These are phyloP conservation scores for Oehlia diaphana DNA, from an alignment of 192 early-diverging fungal species.

Conservation along the genomic window DNA sequence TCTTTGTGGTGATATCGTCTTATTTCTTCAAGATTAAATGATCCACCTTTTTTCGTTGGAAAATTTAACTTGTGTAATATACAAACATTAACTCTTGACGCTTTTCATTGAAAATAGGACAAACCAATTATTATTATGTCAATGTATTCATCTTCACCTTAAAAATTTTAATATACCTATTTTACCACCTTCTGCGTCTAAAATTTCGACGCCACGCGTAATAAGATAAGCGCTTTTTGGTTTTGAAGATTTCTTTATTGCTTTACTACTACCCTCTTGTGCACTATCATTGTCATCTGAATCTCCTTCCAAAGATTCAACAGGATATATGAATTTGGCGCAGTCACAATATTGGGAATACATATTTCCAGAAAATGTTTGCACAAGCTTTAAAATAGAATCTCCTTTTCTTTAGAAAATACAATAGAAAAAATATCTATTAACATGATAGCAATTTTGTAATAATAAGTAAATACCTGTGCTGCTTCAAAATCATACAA, in stretches of 20 bases:
- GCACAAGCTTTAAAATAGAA: slow-evolving; percentile 45
- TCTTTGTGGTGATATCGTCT: slow-evolving; percentile 76
- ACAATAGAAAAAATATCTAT: neutral
- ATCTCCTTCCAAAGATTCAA: slow-evolving; percentile 41
- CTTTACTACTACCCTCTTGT: slow-evolving; percentile 36
- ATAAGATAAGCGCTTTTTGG: slow-evolving; percentile 76
- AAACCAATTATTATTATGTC: neutral
- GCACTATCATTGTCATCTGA: slow-evolving; percentile 24
- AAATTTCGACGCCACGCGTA: slow-evolving; percentile 85
- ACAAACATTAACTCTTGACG: slow-evolving; percentile 85
- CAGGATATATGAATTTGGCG: slow-evolving; percentile 79
- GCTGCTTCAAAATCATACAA: slow-evolving; percentile 89
- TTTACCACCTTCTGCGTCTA: slow-evolving; percentile 78
- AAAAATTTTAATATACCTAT: slow-evolving; percentile 49
- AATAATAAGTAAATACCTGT: slow-evolving; percentile 47
- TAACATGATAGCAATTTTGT: neutral
- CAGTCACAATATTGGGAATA: slow-evolving; percentile 97
- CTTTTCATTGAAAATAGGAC: slow-evolving; percentile 32
- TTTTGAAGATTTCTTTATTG: slow-evolving; percentile 35
- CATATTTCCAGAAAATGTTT: slow-evolving; percentile 62
- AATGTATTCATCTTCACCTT: slow-evolving; percentile 20
- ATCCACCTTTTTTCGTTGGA: slow-evolving; percentile 64
- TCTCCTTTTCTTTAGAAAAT: neutral
- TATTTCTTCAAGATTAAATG: slow-evolving; percentile 77
- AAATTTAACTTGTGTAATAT: slow-evolving; percentile 85